Evolutionary conservation across 176 grass and related monocot genomes (phyloP), one percentile per base, ranked within the genome.

Genomic region (Carex parvula): DNA sequence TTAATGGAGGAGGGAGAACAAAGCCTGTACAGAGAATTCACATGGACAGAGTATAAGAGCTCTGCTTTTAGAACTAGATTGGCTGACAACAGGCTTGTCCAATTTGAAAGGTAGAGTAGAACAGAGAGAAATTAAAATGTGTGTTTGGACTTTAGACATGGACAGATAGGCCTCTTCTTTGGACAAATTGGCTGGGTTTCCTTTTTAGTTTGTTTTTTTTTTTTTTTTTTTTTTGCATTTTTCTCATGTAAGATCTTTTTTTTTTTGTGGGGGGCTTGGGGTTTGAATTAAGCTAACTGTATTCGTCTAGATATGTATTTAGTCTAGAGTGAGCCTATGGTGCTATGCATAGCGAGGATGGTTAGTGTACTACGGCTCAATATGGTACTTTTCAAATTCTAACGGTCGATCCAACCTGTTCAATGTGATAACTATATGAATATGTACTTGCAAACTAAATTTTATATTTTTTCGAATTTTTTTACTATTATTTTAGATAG

Each of bases 1-100:
- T 70, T 97, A 15, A 83, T 94, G 24, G 79, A 68, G 39, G 89
- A 90, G 71, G 85, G 92, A 35, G 87, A 87, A 37, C 84, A 86
- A 85, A 98, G 91, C 89, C 74, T 85, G 11, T 97, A 97, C 89
- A 84, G 88, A 88, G 95, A 91, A 60, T 98, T 98, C 95, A 93
- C 95, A 79, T 98, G 95, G 95, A 85, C 22, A 50, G 95, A 98
- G 92, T 98, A 91, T 88, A 98, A 94, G 84, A 79, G 10, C 65
- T 86, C 60, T 85, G 91, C 54, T 35, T 91, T 75, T 88, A 84
- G 18, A 81, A 81, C 81, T 70, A 88, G 63, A 89, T 89, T 98
- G 41, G 87, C 82, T 0, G 86, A 93, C 46, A 91, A 98, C 79
- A 84, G 95, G 32, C 95, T 98, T 15, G 67, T 85, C 12, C 87